A percentile compares a stretch with the other conserved stretches of the same genome.
These are phyloP conservation scores for Aspergillus sp. DNA, from an alignment of 2,329 filamentous ascomycete genomes.

Conservation along the genomic window DNA sequence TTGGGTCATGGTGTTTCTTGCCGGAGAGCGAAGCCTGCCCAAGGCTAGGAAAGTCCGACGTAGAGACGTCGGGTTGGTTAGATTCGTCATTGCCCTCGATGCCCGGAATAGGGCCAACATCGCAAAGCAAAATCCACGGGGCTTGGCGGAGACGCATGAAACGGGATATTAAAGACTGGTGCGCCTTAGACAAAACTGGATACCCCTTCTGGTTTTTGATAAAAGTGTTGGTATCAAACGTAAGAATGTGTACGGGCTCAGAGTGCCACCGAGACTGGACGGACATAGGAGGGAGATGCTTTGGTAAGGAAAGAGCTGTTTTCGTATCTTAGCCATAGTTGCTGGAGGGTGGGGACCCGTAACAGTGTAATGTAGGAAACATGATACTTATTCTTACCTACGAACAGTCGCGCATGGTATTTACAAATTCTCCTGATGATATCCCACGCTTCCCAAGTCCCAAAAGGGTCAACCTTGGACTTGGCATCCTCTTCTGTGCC, in stretches of 20 bases:
- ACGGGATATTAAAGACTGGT: constrained; percentile 50
- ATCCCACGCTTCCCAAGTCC: constrained; percentile 91
- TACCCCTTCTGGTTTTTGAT: constrained; percentile 52
- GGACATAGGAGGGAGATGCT: constrained; percentile 47
- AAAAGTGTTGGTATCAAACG: constrained; percentile 47
- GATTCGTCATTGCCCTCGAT: constrained; percentile 24
- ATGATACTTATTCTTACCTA: constrained; percentile 56
- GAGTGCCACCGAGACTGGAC: constrained; percentile 57
- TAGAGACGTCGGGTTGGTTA: constrained; percentile 12
- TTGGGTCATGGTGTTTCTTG: constrained; percentile 48
- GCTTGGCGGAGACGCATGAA: constrained; percentile 50
- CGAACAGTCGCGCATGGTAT: constrained; percentile 70
- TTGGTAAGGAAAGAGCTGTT: constrained; percentile 51
- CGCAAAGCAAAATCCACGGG: constrained; percentile 54
- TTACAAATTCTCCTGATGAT: constrained; percentile 74
- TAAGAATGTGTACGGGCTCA: constrained; percentile 52
- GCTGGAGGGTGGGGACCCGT: too few species aligned
- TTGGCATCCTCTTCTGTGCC: constrained; percentile 23
- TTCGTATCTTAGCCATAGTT: too few species aligned
- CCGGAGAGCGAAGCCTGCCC: constrained; percentile 52
- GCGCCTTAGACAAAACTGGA: constrained; percentile 50
- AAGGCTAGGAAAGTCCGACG: constrained; percentile 56
- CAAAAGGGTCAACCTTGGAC: constrained; percentile 60
- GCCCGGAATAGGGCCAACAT: constrained; percentile 49
- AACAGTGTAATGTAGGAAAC: too few species aligned